phyloP scores from a whole-genome alignment of 2,329 filamentous ascomycete species.

The Pseudogymnoascus sp. region DNA sequence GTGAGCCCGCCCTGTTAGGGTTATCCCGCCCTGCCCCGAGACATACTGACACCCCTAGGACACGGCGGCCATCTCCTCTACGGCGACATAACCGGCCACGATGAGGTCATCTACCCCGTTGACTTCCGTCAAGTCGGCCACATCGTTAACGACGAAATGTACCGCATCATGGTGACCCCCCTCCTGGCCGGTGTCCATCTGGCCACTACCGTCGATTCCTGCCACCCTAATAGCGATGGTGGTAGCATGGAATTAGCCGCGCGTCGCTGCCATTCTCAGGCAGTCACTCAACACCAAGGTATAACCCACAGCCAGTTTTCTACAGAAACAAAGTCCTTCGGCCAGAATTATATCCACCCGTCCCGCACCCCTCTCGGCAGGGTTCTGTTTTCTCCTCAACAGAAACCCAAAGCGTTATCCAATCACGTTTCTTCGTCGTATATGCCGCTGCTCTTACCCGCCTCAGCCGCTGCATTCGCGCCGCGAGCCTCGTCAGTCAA shows the following conservation, averaged over 20 bases:
- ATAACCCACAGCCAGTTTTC: too few relatives aligned
- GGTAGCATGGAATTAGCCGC: slow-evolving; percentile 42
- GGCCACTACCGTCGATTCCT: slow-evolving; percentile 12
- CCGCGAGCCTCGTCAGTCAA: slow-evolving; percentile 85
- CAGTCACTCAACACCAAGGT: slow-evolving; percentile 92
- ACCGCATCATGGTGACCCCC: slow-evolving; percentile 64
- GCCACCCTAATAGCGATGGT: slow-evolving; percentile 16
- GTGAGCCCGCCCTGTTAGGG: slow-evolving; percentile 39
- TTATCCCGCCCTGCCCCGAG: not conserved
- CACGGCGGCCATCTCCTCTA: slow-evolving; percentile 74
- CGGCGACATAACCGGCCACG: slow-evolving; percentile 74
- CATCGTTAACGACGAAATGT: slow-evolving; percentile 79
- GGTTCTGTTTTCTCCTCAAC: not conserved
- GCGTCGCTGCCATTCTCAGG: slow-evolving; percentile 70
- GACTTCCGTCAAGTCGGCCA: slow-evolving; percentile 74
- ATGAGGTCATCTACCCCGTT: slow-evolving; percentile 78
- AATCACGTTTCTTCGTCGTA: not conserved
- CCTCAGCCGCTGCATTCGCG: slow-evolving; percentile 92
- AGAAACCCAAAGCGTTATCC: not conserved
- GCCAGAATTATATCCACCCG: too few relatives aligned
- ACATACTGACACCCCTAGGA: too few relatives aligned
- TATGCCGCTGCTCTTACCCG: slow-evolving; percentile 63
- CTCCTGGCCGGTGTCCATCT: too few relatives aligned
- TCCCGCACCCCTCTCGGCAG: not conserved
- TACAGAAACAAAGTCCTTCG: too few relatives aligned